These are phyloP conservation scores for Paraphoma chrysanthemicola DNA, from an alignment of 2,329 filamentous ascomycete species.

Conservation along the genomic window DNA sequence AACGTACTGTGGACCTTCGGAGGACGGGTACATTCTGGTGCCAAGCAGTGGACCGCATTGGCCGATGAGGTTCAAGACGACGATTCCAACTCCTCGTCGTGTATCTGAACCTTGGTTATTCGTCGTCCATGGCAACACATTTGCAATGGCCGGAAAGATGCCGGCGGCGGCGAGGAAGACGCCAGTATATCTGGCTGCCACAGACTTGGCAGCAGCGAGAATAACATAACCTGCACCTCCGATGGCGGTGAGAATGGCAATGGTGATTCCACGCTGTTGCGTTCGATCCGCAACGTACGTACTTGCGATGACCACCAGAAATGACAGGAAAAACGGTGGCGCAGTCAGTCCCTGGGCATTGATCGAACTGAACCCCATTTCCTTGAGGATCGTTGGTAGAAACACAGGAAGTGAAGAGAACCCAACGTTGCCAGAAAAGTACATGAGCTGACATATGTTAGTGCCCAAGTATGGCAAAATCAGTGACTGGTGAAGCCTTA, in stretches of 20 bases:
- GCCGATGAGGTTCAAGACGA: conserved; percentile 71
- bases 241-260: conserved; percentile 63
- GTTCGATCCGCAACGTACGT: conserved; percentile 71
- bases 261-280: conserved; percentile 68
- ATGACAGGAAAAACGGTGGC: conserved; percentile 73
- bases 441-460: conserved; percentile 35
- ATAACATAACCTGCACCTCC: conserved; percentile 70
- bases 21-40: conserved; percentile 42
- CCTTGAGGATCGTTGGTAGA: conserved; percentile 52
- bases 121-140: conserved; percentile 73
- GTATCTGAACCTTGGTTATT: conserved; percentile 75
- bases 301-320: conserved; percentile 66
- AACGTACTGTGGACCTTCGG: conserved; percentile 41
- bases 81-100: conserved; percentile 70
- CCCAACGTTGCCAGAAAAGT: conserved; percentile 51
- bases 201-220: conserved; percentile 63
- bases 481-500: conserved; percentile 14
- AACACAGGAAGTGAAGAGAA: conserved; percentile 61
- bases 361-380: conserved; percentile 72
- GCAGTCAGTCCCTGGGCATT: conserved; percentile 75
- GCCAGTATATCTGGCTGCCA: conserved; percentile 59
- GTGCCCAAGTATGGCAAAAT: not conserved
- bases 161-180: conserved; percentile 65
- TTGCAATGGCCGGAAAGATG: conserved; percentile 72
- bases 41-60: conserved; percentile 53